Evolutionary conservation across 2,329 filamentous ascomycete genomes (phyloP).

Genomic region (Pestalotiopsis sp.): DNA sequence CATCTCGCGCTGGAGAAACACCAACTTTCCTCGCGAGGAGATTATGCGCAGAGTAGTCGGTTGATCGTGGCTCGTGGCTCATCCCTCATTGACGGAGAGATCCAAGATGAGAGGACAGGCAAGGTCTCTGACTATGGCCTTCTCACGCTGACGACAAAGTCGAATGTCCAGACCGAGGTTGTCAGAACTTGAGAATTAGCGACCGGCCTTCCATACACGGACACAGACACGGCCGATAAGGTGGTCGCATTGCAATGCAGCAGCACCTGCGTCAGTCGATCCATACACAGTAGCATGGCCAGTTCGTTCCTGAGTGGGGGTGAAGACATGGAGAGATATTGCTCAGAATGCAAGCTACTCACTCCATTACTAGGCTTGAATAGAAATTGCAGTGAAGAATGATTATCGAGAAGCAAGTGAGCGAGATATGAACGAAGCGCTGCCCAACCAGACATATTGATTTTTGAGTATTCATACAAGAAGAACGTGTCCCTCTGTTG

Average conservation of each 20-base stretch:
- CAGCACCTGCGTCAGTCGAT: background rate
- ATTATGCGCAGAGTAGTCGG: constrained; percentile 39
- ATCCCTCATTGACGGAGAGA: background rate
- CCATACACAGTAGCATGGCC: constrained; percentile 7
- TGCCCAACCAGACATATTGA: too few species aligned
- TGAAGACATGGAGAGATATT: background rate
- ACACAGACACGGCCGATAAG: too few species aligned
- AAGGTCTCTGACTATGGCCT: background rate
- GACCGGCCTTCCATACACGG: too few species aligned
- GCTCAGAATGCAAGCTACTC: background rate
- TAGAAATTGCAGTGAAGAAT: background rate
- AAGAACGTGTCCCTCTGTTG: too few species aligned
- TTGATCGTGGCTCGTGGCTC: constrained; percentile 13
- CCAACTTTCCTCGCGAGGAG: constrained; percentile 58
- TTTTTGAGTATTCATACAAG: too few species aligned
- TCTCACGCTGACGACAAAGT: too few species aligned
- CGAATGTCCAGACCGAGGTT: too few species aligned
- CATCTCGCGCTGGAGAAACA: constrained; percentile 73
- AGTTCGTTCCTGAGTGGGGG: background rate
- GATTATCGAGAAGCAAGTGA: too few species aligned
- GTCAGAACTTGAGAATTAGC: too few species aligned
- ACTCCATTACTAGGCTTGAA: background rate
- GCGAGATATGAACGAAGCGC: too few species aligned
- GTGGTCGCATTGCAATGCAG: too few species aligned
- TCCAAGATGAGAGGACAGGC: background rate